Conservation (phyloP, 108 stramenopile species). For the Pseudonitzschia multistriata region DNA sequence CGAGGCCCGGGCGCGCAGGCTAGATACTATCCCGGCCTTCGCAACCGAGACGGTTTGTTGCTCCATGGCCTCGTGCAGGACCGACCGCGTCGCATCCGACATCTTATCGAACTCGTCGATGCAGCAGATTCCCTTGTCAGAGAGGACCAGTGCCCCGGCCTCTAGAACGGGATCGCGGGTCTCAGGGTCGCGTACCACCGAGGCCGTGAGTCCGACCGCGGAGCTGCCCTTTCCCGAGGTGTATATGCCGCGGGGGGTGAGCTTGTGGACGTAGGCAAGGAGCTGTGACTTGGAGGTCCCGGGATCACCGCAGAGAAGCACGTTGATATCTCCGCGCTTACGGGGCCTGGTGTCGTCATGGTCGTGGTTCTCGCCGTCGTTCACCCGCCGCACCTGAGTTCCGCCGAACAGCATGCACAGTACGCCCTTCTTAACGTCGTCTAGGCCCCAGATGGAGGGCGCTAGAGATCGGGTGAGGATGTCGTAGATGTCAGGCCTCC, state of each 20-base stretch:
- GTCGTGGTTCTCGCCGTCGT: slow-evolving; percentile 30
- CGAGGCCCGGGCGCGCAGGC: slow-evolving; percentile 95
- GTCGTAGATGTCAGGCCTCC: slow-evolving; percentile 82
- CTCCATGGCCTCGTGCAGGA: slow-evolving; percentile 99
- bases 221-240: slow-evolving; percentile 96
- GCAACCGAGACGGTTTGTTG: slow-evolving; percentile 99
- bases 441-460: slow-evolving; percentile 98
- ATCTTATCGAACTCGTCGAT: slow-evolving; percentile 98
- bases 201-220: slow-evolving; percentile 98
- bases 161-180: slow-evolving; percentile 97
- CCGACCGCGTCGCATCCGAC: slow-evolving; percentile 94
- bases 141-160: slow-evolving; percentile 95
- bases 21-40: slow-evolving; percentile 98
- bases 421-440: slow-evolving; percentile 98
- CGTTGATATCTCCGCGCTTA: slow-evolving; percentile 97
- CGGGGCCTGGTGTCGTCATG: slow-evolving; percentile 49
- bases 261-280: slow-evolving; percentile 94
- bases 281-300: slow-evolving; percentile 98
- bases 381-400: slow-evolving; percentile 46
- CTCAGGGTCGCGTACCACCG: slow-evolving; percentile 97
- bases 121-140: slow-evolving; percentile 97
- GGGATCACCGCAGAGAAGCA: slow-evolving; percentile 97
- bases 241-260: slow-evolving; percentile 97
- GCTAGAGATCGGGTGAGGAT: slow-evolving; percentile 83
- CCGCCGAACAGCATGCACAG: slow-evolving; percentile 99